These are phyloP conservation scores for Sarocladium strictum DNA, from an alignment of 2,329 filamentous ascomycete species.

Conservation along the genomic window DNA sequence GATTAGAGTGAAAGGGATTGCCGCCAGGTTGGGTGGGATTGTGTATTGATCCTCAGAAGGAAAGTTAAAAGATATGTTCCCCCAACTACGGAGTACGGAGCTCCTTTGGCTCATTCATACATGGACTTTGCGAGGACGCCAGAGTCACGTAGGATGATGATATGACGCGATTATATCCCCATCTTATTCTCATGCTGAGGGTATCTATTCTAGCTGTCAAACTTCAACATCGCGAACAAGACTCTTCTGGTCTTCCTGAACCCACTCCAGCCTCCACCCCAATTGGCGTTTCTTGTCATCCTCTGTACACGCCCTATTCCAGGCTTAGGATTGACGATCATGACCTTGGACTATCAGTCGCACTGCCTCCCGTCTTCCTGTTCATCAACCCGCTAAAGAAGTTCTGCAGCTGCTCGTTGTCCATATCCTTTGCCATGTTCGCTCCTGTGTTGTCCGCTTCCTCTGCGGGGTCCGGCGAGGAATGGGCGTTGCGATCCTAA, in stretches of 20 bases:
- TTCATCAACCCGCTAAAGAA: conserved; percentile 58
- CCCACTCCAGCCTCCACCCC: no score
- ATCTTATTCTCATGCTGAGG: conserved; percentile 8
- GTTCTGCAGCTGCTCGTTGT: conserved; percentile 52
- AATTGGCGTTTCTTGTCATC: no score
- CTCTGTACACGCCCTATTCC: no score
- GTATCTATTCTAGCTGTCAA: conserved; percentile 9
- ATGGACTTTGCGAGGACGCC: no score
- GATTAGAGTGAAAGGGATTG: neutral
- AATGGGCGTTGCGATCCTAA: conserved; percentile 53
- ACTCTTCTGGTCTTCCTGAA: conserved; percentile 1
- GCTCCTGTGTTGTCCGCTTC: conserved; percentile 29
- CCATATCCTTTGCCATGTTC: conserved; percentile 36
- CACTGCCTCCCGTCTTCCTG: conserved; percentile 31
- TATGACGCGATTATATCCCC: neutral
- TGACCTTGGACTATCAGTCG: conserved; percentile 16
- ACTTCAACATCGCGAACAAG: neutral
- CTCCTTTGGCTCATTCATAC: no score
- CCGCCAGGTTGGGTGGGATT: neutral
- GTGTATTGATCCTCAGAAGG: neutral
- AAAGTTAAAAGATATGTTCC: no score
- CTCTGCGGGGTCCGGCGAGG: conserved; percentile 37
- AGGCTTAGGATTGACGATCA: no score
- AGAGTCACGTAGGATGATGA: no score
- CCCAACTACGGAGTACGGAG: no score